phyloP scores from a whole-genome alignment of 192 early-diverging fungal species.

The Spinellus fusiger region DNA sequence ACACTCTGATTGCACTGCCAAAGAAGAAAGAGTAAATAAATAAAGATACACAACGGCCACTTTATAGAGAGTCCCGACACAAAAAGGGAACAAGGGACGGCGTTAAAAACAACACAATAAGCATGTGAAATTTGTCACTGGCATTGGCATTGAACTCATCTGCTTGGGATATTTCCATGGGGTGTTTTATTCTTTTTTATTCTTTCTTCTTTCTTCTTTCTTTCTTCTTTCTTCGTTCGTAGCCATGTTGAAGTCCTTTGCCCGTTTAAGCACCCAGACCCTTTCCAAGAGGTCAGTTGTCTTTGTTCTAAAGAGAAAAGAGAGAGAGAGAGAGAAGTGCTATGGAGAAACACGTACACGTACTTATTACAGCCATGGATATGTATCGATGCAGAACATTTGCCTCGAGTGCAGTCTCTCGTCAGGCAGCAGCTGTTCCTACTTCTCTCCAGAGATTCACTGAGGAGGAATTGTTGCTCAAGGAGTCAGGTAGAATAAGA shows the following conservation, averaged over 20 bases:
- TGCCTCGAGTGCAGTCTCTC: constrained; percentile 38
- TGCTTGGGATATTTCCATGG: neutral
- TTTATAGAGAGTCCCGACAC: neutral
- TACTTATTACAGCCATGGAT: constrained; percentile 12
- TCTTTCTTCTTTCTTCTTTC: constrained; percentile 9
- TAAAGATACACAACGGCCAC: no score
- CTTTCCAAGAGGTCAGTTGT: no score
- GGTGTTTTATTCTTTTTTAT: neutral
- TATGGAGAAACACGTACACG: no score
- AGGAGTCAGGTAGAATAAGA: constrained; percentile 56
- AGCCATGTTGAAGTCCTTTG: no score
- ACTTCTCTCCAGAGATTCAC: constrained; percentile 76
- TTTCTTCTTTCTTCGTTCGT: neutral
- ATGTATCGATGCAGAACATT: constrained; percentile 36
- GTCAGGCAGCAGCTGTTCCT: constrained; percentile 23
- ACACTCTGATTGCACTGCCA: no score
- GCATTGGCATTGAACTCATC: constrained; percentile 1
- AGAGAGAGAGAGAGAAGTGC: no score
- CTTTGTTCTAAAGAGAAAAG: no score
- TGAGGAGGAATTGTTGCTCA: constrained; percentile 84
- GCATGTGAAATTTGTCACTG: constrained; percentile 1
- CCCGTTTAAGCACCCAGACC: no score
- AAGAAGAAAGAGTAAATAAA: no score
- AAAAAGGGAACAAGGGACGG: neutral
- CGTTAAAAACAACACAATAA: neutral